A percentile compares a stretch with the other conserved stretches of the same genome.
These are phyloP conservation scores for Scleroderma citrinum DNA, from an alignment of 768 basidiomycete genomes.

Conservation along the genomic window DNA sequence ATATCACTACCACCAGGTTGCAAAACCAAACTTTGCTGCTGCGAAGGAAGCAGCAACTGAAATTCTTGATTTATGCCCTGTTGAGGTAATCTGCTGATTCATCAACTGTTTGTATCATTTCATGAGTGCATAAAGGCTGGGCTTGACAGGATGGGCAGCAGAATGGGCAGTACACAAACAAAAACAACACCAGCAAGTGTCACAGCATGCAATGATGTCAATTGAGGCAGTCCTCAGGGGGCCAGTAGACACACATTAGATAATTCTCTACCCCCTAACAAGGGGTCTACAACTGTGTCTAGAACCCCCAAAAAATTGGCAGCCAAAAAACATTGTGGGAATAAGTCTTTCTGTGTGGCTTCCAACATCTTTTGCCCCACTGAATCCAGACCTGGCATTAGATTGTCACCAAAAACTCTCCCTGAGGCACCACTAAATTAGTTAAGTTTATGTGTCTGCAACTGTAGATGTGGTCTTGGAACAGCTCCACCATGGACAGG, in stretches of 20 bases:
- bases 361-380: too few relatives aligned
- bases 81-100: neutral
- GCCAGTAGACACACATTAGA: neutral
- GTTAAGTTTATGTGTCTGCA: neutral
- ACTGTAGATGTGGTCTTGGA: too few relatives aligned
- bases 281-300: neutral
- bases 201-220: conserved; percentile 27
- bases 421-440: too few relatives aligned
- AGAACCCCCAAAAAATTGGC: too few relatives aligned
- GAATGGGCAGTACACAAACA: conserved; percentile 27
- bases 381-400: too few relatives aligned
- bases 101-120: conserved; percentile 25
- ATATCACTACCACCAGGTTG: neutral
- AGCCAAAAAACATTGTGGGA: too few relatives aligned
- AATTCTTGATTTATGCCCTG: neutral
- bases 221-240: conserved; percentile 26
- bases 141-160: conserved; percentile 33
- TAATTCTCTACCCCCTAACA: neutral
- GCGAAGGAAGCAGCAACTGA: neutral
- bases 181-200: conserved; percentile 22
- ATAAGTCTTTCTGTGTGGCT: too few relatives aligned
- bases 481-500: too few relatives aligned
- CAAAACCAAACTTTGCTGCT: neutral
- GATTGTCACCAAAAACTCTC: too few relatives aligned
- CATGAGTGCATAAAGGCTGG: conserved; percentile 30